Base-by-base conservation (phyloP, 352 stramenopile species). In the Peronosclerospora sorghi region DNA sequence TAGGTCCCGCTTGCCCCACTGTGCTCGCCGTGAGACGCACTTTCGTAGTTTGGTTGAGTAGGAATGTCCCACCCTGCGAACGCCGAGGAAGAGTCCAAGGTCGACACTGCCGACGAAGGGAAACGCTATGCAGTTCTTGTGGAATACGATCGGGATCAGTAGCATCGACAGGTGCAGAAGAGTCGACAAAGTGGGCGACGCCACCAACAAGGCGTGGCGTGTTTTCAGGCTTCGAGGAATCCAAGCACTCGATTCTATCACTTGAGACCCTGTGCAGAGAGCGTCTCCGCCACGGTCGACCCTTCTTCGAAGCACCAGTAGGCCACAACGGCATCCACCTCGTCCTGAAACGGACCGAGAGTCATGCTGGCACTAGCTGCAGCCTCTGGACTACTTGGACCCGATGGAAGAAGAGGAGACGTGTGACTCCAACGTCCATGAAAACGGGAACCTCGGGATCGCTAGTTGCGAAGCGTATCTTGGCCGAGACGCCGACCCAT, bases 271-370 rank as follows among this genome's bases (percentile, higher is more conserved):
- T 30, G n/a, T 3, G 26, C 43, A 18, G n/a, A 12, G 10, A 45
- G 35, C 20, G 48, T 65, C 14, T 59, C 50, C 0, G 43, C 35
- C 36, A 58, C 47, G 5, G 32, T 68, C 1, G 57, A 51, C 6
- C 69, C 79, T 68, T 92, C 79, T 63, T 92, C 79, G 46, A 92
- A 92, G 12, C 79, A 66, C 79, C 79, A 92, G 45, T 92, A 92
- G 5, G 73, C 76, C 17, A 89, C 73, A 12, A 92, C 74, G 2
- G 75, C 74, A 46, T 92, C 76, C 45, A 89, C 79, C 45, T 92
- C 79, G 13, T 89, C 79, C 15, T 88, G 56, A 40, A 89, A 92
- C 26, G 79, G 79, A 14, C 79, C 79, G 47, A 92, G 86, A 2
- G 65, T 82, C 55, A 74, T 71, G 54, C 80, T 83, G 20, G 48